Base-by-base conservation (phyloP, 331 rosid genomes). In the Rhamnella rubrinervis region DNA sequence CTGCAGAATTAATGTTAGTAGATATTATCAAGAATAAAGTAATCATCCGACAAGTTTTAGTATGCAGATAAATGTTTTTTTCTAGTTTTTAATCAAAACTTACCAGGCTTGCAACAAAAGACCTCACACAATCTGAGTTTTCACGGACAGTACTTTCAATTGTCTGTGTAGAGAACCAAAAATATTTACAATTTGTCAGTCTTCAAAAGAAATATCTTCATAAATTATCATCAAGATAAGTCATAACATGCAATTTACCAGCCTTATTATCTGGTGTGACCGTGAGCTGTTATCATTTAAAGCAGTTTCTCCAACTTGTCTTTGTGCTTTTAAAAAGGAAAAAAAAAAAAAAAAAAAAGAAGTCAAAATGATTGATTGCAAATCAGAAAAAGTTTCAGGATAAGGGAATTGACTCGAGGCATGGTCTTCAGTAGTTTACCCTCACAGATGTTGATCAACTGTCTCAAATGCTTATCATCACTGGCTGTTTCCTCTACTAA, bases 221-320 rank as follows among this genome's bases (percentile, higher is more conserved):
- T 58, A 57, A 61, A 68, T 46, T 59, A 62, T 12, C 28, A 76
- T 50, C 63, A 71, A 59, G 21, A 65, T 65, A 47, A 61, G 63
- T 21, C 7, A 52, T 55, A 47, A 39, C 60, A 63, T 50, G 35
- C 57, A 63, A 84, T 87, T 78, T 56, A 95, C 97, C 96, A 95
- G 80, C 74, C 99, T 84, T 78, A 95, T 95, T 73, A 95, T 95
- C 83, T 91, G 99, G 88, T 95, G 99, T 61, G 97, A 91, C 73
- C 97, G 89, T 2, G 99, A 95, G 78, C 99, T 95, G 76, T 73
- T 87, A 73, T 95, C 97, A 71, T 95, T 95, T 35, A 95, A 83
- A 66, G 99, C 97, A 65, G 99, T 95, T 85, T 95, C 99, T 8
- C 99, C 99, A 37, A 95, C 99, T 80, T 95, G 99, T 86, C 99